Conservation (phyloP, 73 alveolate genomes). For the Uronychia binucleata region DNA sequence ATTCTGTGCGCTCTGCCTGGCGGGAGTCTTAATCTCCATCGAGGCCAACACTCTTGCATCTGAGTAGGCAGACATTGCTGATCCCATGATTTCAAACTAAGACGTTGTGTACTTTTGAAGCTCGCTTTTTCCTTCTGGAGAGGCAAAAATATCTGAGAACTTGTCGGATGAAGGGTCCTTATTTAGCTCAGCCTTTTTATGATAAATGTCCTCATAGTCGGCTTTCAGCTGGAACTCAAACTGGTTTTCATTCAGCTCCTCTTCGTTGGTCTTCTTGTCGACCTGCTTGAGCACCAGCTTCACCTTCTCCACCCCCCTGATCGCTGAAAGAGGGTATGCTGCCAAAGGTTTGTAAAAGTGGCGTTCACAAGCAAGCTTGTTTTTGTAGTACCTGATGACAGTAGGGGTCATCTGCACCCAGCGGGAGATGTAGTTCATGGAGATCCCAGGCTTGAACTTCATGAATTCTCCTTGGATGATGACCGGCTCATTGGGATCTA, state of each 20-base stretch:
- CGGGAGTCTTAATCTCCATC: too few species aligned
- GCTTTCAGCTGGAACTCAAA: constrained; percentile 22
- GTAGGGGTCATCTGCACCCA: constrained; percentile 36
- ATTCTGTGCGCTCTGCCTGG: too few species aligned
- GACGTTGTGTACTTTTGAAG: too few species aligned
- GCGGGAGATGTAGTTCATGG: constrained; percentile 20
- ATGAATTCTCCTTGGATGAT: constrained; percentile 27
- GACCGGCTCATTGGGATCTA: constrained; percentile 40
- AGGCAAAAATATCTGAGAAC: background rate
- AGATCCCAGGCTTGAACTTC: constrained; percentile 48
- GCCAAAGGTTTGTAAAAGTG: background rate
- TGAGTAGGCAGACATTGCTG: too few species aligned
- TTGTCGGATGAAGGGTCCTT: background rate
- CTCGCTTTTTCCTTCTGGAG: background rate
- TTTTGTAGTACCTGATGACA: constrained; percentile 41
- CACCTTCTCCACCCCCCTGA: background rate
- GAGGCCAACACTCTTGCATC: too few species aligned
- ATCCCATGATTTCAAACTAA: too few species aligned
- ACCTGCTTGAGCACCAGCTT: background rate
- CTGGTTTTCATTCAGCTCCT: background rate
- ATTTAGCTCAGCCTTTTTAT: background rate
- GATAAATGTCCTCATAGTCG: constrained; percentile 40
- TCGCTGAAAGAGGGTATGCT: background rate
- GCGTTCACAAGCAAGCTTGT: background rate
- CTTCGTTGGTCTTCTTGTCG: background rate